Evolutionary conservation across 352 stramenopile species (phyloP).

Genomic region (Paralagenidium karlingii): DNA sequence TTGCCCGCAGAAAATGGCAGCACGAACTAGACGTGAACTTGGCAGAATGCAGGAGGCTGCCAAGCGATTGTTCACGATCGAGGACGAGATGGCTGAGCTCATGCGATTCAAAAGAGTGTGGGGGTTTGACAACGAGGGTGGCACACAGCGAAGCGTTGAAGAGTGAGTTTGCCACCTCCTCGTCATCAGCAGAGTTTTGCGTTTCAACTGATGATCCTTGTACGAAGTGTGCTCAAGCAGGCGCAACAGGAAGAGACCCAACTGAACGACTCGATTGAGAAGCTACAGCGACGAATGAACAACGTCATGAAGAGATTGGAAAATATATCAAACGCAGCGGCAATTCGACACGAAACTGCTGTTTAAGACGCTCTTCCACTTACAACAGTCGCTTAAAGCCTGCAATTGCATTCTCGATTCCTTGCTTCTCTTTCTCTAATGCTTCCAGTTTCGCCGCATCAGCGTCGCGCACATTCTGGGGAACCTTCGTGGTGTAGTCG

Average conservation of each 20-base stretch:
- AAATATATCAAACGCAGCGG: no score
- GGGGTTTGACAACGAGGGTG: conserved; percentile 13
- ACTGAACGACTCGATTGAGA: conserved; percentile 24
- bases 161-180: no score
- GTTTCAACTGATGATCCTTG: no score
- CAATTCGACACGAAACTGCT: no score
- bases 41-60: conserved; percentile 28
- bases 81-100: conserved; percentile 26
- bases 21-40: conserved; percentile 16
- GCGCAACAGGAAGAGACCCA: conserved; percentile 28
- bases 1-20: conserved; percentile 26
- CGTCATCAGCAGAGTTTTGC: no score
- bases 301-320: conserved; percentile 20
- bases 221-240: conserved; percentile 16
- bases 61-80: conserved; percentile 14
- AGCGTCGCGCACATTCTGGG: conserved; percentile 60
- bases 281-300: conserved; percentile 16
- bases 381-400: conserved; percentile 72
- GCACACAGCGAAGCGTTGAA: no score
- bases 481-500: conserved; percentile 72
- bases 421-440: conserved; percentile 67
- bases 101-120: conserved; percentile 36
- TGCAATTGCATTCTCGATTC: conserved; percentile 59
- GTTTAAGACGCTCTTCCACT: no score
- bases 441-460: conserved; percentile 69